Evolutionary conservation across 768 basidiomycete genomes (phyloP), one percentile per base, ranked within the genome.

Genomic region (Rhizopogon rudus): DNA sequence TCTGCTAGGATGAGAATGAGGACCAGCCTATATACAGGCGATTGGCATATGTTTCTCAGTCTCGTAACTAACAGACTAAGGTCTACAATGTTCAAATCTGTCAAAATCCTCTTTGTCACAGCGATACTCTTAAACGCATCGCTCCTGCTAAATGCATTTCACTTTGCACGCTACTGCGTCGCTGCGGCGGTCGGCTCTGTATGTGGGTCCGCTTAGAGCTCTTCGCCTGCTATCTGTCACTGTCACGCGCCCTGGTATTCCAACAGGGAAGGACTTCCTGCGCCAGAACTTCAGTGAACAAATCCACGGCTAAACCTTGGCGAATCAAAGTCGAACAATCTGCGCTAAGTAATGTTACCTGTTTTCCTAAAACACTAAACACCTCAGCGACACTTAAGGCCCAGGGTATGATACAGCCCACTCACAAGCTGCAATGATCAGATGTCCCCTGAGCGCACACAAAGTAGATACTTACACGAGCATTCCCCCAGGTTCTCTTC

Each of bases 391-490:
- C 13, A 9, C 25, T 28, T 16, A 16, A 14, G 20, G 20, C 20
- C 20, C 20, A 20, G 20, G 20, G 20, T 20, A 20, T 20, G 20
- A 20, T 20, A 20, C 20, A 20, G 20, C 20, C 20, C 20, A 20
- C 20, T 20, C 20, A 20, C 2, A 20, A 20, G 20, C 20, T 20
- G 20, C 20, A 20, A 20, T 20, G 20, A 20, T 20, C 20, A 20
- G 20, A 2, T 20, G 2, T 20, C 20, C 20, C 20, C 20, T 20
- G 20, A 20, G 20, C 20, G 20, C 20, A 13, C 12, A 13, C n/a
- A 61, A 53, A 8, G 70, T 72, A 1, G 67, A 69, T 43, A 66
- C 49, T 45, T 75, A 72, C 12, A 75, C 57, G 1, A 76, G 60
- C 12, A 65, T 66, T 1, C 74, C 75, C 16, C 25, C 25, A 28